These are phyloP conservation scores for Cladorrhinum samala DNA, from an alignment of 495 filamentous ascomycete species.

Conservation along the genomic window DNA sequence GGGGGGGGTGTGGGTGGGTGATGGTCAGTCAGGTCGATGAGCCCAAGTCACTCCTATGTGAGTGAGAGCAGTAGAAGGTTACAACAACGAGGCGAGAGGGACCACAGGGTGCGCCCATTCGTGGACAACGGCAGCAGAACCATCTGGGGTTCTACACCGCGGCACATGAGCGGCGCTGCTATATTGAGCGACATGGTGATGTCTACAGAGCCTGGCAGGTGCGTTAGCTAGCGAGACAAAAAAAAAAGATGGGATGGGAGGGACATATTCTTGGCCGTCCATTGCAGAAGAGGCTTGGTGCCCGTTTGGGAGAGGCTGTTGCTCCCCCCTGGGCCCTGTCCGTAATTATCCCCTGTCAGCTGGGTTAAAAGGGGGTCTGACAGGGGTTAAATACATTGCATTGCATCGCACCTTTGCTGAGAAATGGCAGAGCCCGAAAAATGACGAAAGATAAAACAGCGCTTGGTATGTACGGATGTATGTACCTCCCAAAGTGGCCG, in stretches of 20 bases:
- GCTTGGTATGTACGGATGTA: no score
- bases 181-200: conserved; percentile 47
- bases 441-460: neutral
- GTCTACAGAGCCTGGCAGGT: conserved; percentile 14
- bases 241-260: conserved; percentile 23
- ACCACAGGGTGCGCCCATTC: conserved; percentile 4
- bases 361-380: conserved; percentile 9
- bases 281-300: conserved; percentile 22
- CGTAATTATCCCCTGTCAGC: conserved; percentile 22
- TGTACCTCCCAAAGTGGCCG: neutral
- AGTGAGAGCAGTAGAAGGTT: neutral
- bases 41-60: neutral
- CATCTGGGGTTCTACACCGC: conserved; percentile 18
- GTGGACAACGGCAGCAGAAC: conserved; percentile 9
- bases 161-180: conserved; percentile 39
- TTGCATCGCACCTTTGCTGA: neutral
- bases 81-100: conserved; percentile 7
- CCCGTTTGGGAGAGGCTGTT: conserved; percentile 19
- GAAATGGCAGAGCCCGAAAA: neutral
- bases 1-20: conserved; percentile 26
- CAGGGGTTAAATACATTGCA: conserved; percentile 5
- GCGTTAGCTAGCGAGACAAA: conserved; percentile 10
- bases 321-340: conserved; percentile 2
- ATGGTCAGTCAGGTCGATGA: conserved; percentile 24
- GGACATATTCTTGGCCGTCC: conserved; percentile 21